Evolutionary conservation across 345 rosid genomes (phyloP).

Genomic region (Eucalyptus fibrosa): DNA sequence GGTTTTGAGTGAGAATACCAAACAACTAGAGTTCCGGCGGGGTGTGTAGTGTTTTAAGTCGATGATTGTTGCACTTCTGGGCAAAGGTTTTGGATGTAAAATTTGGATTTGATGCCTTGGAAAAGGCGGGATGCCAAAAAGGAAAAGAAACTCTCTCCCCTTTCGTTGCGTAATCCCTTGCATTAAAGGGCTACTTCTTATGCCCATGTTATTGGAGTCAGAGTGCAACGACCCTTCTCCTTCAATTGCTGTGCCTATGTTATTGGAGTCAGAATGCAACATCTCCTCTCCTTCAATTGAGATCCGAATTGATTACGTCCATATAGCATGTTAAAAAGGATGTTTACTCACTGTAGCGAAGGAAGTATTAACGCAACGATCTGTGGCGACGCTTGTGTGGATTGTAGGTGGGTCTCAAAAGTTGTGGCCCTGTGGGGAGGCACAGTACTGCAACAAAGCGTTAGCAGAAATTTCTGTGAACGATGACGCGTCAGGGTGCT

Average conservation of each 20-base stretch:
- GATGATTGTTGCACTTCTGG: background rate
- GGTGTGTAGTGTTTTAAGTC: slow-evolving; percentile 12
- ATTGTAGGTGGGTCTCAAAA: background rate
- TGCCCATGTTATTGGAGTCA: too few species aligned
- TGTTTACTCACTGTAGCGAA: background rate
- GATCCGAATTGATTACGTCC: background rate
- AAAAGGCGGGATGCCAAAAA: background rate
- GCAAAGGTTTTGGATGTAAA: background rate
- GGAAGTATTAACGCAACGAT: background rate
- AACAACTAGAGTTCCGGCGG: slow-evolving; percentile 64
- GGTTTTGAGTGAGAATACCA: slow-evolving; percentile 70
- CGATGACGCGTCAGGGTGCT: background rate
- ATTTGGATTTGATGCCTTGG: background rate
- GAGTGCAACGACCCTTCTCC: too few species aligned
- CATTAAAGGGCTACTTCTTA: background rate
- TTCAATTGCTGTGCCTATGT: background rate
- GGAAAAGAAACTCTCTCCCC: background rate
- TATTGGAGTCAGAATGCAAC: background rate
- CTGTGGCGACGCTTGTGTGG: background rate
- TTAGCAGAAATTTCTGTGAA: background rate
- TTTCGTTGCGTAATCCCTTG: background rate
- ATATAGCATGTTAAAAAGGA: background rate
- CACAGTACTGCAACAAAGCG: background rate
- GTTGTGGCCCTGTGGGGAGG: background rate
- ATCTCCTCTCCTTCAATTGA: background rate